These are phyloP conservation scores for Pleurotus cornucopiae DNA, from an alignment of 768 basidiomycete species.

Conservation along the genomic window DNA sequence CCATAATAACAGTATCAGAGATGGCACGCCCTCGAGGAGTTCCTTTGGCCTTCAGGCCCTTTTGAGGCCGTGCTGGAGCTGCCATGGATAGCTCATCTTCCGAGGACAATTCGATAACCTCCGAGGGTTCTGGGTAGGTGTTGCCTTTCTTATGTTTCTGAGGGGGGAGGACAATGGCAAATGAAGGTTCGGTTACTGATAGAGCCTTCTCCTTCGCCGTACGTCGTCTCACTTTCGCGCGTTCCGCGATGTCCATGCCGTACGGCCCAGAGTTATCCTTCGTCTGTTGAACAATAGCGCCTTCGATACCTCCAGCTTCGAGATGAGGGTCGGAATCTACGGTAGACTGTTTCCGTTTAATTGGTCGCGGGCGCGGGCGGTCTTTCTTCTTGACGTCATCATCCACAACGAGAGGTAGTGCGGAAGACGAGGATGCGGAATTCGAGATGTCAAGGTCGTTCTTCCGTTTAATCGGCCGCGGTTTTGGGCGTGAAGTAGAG, in stretches of 20 bases:
- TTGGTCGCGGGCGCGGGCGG: neutral
- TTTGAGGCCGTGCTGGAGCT: constrained; percentile 10
- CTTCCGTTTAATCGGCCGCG: constrained; percentile 8
- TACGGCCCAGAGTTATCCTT: constrained; percentile 8
- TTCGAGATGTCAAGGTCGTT: neutral
- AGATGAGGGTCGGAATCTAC: neutral
- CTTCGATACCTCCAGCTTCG: no score
- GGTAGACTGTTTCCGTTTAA: neutral
- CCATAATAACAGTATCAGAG: neutral
- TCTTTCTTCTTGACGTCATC: constrained; percentile 3
- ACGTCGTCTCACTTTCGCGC: constrained; percentile 52
- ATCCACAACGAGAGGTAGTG: neutral
- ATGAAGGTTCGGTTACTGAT: neutral
- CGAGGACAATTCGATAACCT: constrained; percentile 42
- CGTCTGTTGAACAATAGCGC: no score
- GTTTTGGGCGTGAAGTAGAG: constrained; percentile 8
- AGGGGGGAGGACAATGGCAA: neutral
- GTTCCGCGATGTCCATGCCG: constrained; percentile 45
- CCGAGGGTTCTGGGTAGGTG: constrained; percentile 11
- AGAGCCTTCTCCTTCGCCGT: constrained; percentile 15
- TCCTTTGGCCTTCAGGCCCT: constrained; percentile 20
- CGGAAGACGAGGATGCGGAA: neutral
- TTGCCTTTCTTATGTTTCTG: constrained; percentile 1
- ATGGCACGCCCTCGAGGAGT: neutral
- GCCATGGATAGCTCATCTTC: constrained; percentile 34